phyloP scores from a whole-genome alignment of 164 flowering plant genomes.

The Tinospora cordifolia region DNA sequence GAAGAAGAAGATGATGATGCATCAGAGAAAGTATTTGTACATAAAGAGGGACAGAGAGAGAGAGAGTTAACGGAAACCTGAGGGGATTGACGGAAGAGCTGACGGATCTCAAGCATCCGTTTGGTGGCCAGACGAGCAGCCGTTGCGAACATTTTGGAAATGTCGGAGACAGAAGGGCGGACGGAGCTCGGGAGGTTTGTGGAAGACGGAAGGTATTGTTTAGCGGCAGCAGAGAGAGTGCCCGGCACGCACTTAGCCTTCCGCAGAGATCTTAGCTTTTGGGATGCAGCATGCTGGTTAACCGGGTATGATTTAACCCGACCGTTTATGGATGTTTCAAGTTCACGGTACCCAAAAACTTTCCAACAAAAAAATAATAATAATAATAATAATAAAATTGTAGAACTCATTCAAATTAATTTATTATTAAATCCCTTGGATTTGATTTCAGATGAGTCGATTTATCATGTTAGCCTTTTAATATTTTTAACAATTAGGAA shows the following conservation, averaged over 20 bases:
- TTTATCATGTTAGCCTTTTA: too few species aligned
- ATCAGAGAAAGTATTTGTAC: neutral
- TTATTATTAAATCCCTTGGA: too few species aligned
- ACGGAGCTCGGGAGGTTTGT: neutral
- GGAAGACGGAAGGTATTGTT: neutral
- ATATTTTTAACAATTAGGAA: too few species aligned
- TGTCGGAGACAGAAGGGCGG: constrained; percentile 5
- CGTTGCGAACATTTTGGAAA: constrained; percentile 16
- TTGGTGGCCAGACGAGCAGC: constrained; percentile 57
- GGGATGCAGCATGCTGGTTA: neutral
- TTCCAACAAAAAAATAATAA: too few species aligned
- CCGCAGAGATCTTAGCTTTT: too few species aligned
- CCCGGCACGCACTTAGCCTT: constrained; percentile 2
- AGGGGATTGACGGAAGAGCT: constrained; percentile 44
- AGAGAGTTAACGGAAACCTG: constrained; percentile 34
- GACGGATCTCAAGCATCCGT: constrained; percentile 76
- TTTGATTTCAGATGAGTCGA: too few species aligned
- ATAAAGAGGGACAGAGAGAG: constrained; percentile 5
- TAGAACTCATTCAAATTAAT: too few species aligned
- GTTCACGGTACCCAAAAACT: too few species aligned
- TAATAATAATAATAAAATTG: too few species aligned
- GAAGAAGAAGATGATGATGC: neutral
- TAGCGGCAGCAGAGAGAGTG: neutral
- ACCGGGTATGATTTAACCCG: too few species aligned
- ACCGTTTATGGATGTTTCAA: too few species aligned